Base-by-base conservation (phyloP, 2,329 filamentous ascomycete genomes). In the Ophiostoma tasmaniense region DNA sequence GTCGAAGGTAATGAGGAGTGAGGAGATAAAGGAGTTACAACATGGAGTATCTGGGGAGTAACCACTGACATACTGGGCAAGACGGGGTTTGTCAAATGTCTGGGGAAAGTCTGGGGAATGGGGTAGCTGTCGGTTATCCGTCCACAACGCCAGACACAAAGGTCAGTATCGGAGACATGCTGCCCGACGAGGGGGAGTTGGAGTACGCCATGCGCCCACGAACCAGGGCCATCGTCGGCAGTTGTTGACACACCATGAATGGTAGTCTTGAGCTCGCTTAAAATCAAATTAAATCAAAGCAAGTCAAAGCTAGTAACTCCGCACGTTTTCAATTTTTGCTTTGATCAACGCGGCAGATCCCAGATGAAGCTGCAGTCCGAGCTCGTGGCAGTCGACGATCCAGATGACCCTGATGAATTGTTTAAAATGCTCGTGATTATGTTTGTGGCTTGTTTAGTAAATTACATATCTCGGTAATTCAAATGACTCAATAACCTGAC, bases 121-220 rank as follows among this genome's bases (percentile, higher is more conserved):
- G 50, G n/a, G 50, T 55, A 55, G 50, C 50, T 55, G n/a, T 28
- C 50, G 25, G n/a, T 11, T 45, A 45, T 45, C 42, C 20, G 17
- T n/a, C 42, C 42, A 45, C 17, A 17, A 45, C 14, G 6, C 10
- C 37, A 39, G 13, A 13, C 33, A 14, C 37, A 39, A 39, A 13
- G 37, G 20, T 22, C 45, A n/a, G 59, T 30, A 30, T 62, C 61
- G 61, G 61, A 64, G 61, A 37, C 61, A 64, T 64, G 61, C 61
- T 64, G 39, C 33, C 61, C 33, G 61, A 64, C 30, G 61, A 22
- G 61, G 33, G 61, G 59, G 30, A 13, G 61, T 62, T 62, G 59
- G 59, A 35, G 59, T 62, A 61, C 30, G 7, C 52, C 59, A 20
- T 20, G 28, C 33, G 30, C 28, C 20, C 59, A 35, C 59, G 28